Evolutionary conservation across 768 basidiomycete species (phyloP).

Genomic region (Cystoderma amianthinum): DNA sequence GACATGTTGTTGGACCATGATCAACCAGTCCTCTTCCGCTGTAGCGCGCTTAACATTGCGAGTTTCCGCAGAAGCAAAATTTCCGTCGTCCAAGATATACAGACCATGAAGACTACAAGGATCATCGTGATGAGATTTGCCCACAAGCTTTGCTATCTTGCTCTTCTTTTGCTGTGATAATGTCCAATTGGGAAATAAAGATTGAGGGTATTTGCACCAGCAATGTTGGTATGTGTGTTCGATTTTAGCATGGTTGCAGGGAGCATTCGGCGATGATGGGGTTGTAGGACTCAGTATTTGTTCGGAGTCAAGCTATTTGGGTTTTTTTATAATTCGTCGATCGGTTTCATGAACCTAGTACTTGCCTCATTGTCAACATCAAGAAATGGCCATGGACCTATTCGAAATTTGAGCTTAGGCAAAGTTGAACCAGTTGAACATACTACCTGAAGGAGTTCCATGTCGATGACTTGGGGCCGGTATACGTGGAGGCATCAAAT

Average conservation of each 20-base stretch:
- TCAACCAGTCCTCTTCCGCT: conserved; percentile 24
- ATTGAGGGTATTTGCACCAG: conserved; percentile 41
- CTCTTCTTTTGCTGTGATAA: conserved; percentile 32
- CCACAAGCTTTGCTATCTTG: conserved; percentile 22
- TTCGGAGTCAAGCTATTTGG: too few relatives aligned
- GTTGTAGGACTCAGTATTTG: not conserved
- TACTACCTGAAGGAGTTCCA: too few relatives aligned
- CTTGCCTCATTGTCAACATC: too few relatives aligned
- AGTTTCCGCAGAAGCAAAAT: conserved; percentile 16
- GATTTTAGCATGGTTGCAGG: conserved; percentile 28
- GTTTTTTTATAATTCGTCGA: too few relatives aligned
- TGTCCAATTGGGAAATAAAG: conserved; percentile 52
- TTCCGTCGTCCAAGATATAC: conserved; percentile 29
- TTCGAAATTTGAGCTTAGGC: too few relatives aligned
- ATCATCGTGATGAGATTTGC: conserved; percentile 7
- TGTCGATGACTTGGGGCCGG: too few relatives aligned
- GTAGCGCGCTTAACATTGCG: conserved; percentile 13
- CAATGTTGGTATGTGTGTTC: conserved; percentile 15
- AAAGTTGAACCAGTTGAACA: too few relatives aligned
- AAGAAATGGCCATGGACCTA: too few relatives aligned
- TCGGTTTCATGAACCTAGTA: too few relatives aligned
- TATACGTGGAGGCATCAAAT: too few relatives aligned
- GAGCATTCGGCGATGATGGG: conserved; percentile 6
- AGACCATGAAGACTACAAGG: conserved; percentile 27
- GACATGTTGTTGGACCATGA: conserved; percentile 19